Conservation (phyloP, 1,284 basidiomycete species). For the Hypsizygus ulmarius region DNA sequence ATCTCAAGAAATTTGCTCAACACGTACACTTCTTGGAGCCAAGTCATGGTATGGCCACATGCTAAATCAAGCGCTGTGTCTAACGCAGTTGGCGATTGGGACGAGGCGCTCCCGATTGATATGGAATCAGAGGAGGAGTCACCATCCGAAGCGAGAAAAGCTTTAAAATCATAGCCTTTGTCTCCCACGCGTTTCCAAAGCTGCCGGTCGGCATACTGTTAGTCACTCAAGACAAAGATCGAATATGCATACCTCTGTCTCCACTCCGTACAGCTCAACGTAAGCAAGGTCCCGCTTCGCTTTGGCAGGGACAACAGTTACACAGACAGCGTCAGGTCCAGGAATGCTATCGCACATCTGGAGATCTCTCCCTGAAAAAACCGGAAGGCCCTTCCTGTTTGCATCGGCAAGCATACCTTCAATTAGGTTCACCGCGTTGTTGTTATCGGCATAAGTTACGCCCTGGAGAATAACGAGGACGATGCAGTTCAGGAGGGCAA, state of each 20-base stretch:
- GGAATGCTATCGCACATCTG: conserved; percentile 28
- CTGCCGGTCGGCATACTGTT: background rate
- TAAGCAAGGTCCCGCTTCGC: conserved; percentile 2
- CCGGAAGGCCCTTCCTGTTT: conserved; percentile 21
- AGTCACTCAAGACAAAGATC: background rate
- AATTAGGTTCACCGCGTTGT: conserved; percentile 30
- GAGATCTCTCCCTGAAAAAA: conserved; percentile 26
- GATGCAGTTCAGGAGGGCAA: conserved; percentile 38
- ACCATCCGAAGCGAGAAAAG: background rate
- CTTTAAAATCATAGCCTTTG: background rate
- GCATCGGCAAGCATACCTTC: conserved; percentile 23
- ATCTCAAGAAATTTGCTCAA: background rate
- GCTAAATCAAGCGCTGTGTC: conserved; percentile 19
- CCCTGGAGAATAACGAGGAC: conserved; percentile 36
- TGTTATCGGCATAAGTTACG: conserved; percentile 32
- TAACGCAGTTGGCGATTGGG: conserved; percentile 8
- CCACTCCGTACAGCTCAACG: background rate
- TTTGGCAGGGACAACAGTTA: conserved; percentile 9
- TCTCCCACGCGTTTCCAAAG: background rate
- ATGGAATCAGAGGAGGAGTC: background rate
- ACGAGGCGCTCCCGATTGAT: background rate
- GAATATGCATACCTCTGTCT: conserved; percentile 1
- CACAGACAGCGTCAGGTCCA: conserved; percentile 21
- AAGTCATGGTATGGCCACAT: conserved; percentile 37
- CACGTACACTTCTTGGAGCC: conserved; percentile 40